Evolutionary conservation across 306 rosid species (phyloP).

Genomic region (Psophocarpus tetragonolobus): DNA sequence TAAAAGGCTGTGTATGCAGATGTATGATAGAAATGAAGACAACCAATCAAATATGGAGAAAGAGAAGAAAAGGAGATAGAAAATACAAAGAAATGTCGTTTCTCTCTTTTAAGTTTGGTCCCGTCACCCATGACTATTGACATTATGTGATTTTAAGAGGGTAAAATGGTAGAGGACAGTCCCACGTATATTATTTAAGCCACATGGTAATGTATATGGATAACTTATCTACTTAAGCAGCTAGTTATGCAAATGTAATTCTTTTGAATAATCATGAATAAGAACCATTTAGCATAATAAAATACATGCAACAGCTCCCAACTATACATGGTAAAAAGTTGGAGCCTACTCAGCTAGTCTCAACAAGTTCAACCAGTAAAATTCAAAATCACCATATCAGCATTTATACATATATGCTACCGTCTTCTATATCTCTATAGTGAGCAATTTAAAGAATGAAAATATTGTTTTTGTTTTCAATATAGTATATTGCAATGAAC

Average conservation of each 20-base stretch:
- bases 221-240: conserved; percentile 9
- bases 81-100: conserved; percentile 4
- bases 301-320: conserved; percentile 12
- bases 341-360: conserved; percentile 6
- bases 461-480: conserved; percentile 4
- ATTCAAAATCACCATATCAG: conserved; percentile 4
- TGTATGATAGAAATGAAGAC: conserved; percentile 13
- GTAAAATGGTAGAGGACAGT: background rate
- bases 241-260: background rate
- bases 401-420: background rate
- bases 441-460: background rate
- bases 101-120: background rate
- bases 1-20: conserved; percentile 16
- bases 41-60: background rate
- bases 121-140: too few relatives aligned
- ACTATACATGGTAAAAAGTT: background rate
- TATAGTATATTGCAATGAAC: conserved; percentile 24
- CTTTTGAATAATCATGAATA: background rate
- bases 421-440: conserved; percentile 7
- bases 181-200: conserved; percentile 2
- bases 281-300: background rate
- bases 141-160: background rate
- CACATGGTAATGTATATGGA: background rate
- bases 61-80: background rate
- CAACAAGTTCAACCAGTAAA: background rate